Base-by-base conservation (phyloP, 305 asterid genomes). In the Solanum aculeatissimum region DNA sequence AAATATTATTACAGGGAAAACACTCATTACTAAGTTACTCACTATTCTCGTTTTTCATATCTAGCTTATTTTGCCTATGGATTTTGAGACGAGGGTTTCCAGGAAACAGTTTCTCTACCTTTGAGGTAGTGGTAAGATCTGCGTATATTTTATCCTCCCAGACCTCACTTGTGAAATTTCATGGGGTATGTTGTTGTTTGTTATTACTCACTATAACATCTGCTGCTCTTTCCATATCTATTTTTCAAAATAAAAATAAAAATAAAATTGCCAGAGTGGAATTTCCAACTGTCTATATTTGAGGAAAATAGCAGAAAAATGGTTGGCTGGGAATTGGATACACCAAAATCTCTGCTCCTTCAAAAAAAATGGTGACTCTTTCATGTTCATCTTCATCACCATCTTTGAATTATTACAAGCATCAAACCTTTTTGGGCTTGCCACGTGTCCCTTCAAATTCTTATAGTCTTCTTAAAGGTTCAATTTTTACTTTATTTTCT, bases 281-380 rank as follows among this genome's bases (percentile, higher is more conserved):
- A 32, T 51, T 78, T 78, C 82, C 82, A 78, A 53, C 82, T 51
- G 66, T 65, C 15, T 51, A 29, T 78, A 13, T 77, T 10, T 78
- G 43, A 18, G 0, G 18, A 51, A 78, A 51, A 78, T 27, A 78
- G 29, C 47, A 29, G 49, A 53, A 29, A 53, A 78, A 29, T 78
- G 82, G 82, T 78, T 78, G 82, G 82, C 60, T 78, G 45, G 11
- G 66, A 78, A 53, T 53, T 78, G 66, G 82, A 78, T 78, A 53
- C 27, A 78, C 6, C 23, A 77, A 72, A 53, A 78, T 78, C 82
- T 78, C 49, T 18, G 43, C 11, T 78, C 45, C 66, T 47, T 74
- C 42, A 1, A 35, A n/a, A 11, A 45, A 51, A 49, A 83, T 83
- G 85, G 85, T 32, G 23, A 29, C 16, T 47, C 63, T 55, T 83